Evolutionary conservation across 441 rosid genomes (phyloP), one percentile per base, ranked within the genome.

Genomic region (Croton setiger): DNA sequence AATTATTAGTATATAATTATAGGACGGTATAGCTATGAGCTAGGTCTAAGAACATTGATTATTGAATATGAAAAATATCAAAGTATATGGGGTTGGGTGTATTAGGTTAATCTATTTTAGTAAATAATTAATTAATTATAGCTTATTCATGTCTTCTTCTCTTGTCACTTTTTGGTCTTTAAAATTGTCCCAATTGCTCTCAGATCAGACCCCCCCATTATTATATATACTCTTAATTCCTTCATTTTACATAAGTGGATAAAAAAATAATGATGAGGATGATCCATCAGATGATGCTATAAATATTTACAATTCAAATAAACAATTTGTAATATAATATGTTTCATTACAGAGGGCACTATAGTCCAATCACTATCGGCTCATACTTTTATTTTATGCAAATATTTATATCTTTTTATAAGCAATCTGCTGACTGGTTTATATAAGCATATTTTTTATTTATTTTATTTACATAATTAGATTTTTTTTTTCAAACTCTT

Each of bases 311-410:
- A 6, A 31, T 21, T 4, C 4, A 33, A 37, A 17, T 1, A 49
- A 31, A 57, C 12, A 4, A 4, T 14, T 39, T 17, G 4, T 17
- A 14, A 60, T n/a, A 52, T 52, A 49, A 9, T 6, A 47, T 31
- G 13, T 35, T 72, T 73, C 69, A 79, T 63, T 43, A 62, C 15
- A 11, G 2, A 36, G 49, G 48, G 41, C 44, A 60, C 9, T 44
- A 65, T 73, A 69, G 59, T 76, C 60, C 73, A 74, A 69, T 74
- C 74, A 33, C 75, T 23, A 56, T 79, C 65, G 59, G 63, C 55
- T 69, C 44, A 13, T 68, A 33, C 21, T 14, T 39, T 35, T 54
- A 17, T 15, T 4, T 27, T 27, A 27, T 27, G 2, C 31, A 27
- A 27, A 27, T 27, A 27, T 27, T 27, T 27, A 27, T 2, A 27